Conservation (phyloP, 768 basidiomycete species). For the Pilatotrama ljubarskyi region DNA sequence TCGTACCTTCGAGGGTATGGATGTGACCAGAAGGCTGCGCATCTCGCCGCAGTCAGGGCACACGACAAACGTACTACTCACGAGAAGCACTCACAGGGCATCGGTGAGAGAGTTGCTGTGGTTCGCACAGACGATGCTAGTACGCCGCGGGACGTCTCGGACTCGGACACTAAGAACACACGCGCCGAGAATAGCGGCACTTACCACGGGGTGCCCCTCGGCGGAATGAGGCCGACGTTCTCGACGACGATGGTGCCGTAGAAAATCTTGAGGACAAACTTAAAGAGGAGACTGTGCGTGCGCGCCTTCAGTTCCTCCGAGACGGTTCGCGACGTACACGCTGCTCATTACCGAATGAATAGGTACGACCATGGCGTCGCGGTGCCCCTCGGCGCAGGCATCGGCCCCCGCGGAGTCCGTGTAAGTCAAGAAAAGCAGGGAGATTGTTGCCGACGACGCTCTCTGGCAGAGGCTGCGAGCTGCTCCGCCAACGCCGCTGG, state of each 20-base stretch:
- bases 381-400: slow-evolving; percentile 33
- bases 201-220: slow-evolving; percentile 74
- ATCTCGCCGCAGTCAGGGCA: not conserved
- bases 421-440: not conserved
- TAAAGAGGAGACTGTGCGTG: slow-evolving; percentile 64
- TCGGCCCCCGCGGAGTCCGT: not conserved
- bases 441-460: not conserved
- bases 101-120: slow-evolving; percentile 87
- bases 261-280: slow-evolving; percentile 87
- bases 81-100: slow-evolving; percentile 60
- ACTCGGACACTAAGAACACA: not conserved
- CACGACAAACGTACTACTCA: not conserved
- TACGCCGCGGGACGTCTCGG: not conserved
- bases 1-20: slow-evolving; percentile 67
- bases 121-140: slow-evolving; percentile 86
- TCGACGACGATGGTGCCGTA: slow-evolving; percentile 89
- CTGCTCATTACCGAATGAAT: slow-evolving; percentile 54
- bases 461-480: not conserved
- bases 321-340: not conserved
- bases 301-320: not conserved
- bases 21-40: slow-evolving; percentile 65
- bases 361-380: slow-evolving; percentile 64
- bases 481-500: not conserved
- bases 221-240: slow-evolving; percentile 68
- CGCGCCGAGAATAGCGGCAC: slow-evolving; percentile 12